Evolutionary conservation across 2,329 filamentous ascomycete genomes (phyloP), one percentile per base, ranked within the genome.

Genomic region (Aaosphaeria pasadenensis): DNA sequence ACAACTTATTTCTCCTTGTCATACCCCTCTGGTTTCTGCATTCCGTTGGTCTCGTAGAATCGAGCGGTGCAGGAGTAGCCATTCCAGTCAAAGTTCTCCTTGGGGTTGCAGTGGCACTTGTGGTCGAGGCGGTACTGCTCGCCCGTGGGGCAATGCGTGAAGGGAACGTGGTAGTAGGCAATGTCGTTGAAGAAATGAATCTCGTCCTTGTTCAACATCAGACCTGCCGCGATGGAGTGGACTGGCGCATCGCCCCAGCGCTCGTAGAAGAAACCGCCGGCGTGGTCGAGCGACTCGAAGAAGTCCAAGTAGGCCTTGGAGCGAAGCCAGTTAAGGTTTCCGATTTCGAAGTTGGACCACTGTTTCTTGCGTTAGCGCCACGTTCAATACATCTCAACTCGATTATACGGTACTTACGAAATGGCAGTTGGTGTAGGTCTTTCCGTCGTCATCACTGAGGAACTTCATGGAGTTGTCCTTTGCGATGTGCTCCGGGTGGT

Each of bases 341-440:
- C 94, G 59, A 99, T 87, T 72, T 99, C 94, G 60, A 99, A 99
- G 78, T 99, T 99, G 66, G 92, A 97, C 94, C 94, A 99, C 88
- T 92, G 57, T 53, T 24, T 24, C 17, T 42, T 32, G 6, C 13
- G 58, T 72, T 63, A 70, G 54, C 33, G 45, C 30, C n/a, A 39
- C 24, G n/a, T 17, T 6, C 6, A 11, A 31, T 41, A 29, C n/a
- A 31, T 24, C 17, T 39, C 9, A 17, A n/a, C 6, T 41, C 7
- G 42, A 29, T 3, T 2, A 7, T 11, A 6, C 35, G 32, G 46
- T 11, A 80, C 87, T 73, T 81, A 92, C 88, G 71, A 99, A 96
- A 71, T 99, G 94, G 77, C 94, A 99, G 70, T 91, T 85, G 77
- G 97, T 99, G 78, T 97, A 99, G 5, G 83, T 91, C 51, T 94